phyloP scores from a whole-genome alignment of 345 rosid species.

The Reutealis trisperma region DNA sequence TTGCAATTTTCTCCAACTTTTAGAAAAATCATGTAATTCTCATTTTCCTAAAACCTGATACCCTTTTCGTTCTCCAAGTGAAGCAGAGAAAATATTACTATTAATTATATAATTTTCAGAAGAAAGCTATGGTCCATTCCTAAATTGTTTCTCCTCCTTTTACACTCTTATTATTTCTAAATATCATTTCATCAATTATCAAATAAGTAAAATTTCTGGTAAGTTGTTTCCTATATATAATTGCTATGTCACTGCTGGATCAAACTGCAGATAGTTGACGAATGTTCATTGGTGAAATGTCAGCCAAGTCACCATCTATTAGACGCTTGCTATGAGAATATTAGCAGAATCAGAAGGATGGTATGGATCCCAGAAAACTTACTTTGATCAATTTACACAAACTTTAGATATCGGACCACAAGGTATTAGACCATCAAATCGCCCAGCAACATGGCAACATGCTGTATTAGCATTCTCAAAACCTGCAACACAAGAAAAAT shows the following conservation, averaged over 20 bases:
- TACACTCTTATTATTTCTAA: too few relatives aligned
- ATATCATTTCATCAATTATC: too few relatives aligned
- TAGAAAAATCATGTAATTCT: too few relatives aligned
- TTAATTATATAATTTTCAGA: too few relatives aligned
- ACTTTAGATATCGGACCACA: slow-evolving; percentile 49
- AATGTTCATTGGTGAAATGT: slow-evolving; percentile 45
- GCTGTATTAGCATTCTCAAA: slow-evolving; percentile 52
- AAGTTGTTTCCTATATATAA: neutral
- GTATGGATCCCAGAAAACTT: slow-evolving; percentile 60
- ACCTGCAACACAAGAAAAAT: slow-evolving; percentile 40
- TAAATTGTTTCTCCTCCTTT: too few relatives aligned
- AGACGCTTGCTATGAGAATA: slow-evolving; percentile 46
- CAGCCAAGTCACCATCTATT: slow-evolving; percentile 38
- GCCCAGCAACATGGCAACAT: slow-evolving; percentile 64
- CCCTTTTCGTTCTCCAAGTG: neutral
- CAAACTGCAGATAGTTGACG: slow-evolving; percentile 31
- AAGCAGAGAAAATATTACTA: too few relatives aligned
- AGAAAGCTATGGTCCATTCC: too few relatives aligned
- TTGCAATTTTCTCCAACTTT: too few relatives aligned
- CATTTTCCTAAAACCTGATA: neutral
- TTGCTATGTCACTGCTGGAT: too few relatives aligned
- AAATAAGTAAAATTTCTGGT: neutral
- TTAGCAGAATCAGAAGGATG: slow-evolving; percentile 65
- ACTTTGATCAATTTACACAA: slow-evolving; percentile 48
- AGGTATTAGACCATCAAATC: slow-evolving; percentile 61